Evolutionary conservation across 306 rosid genomes (phyloP).

Genomic region (Trifolium subterraneum): DNA sequence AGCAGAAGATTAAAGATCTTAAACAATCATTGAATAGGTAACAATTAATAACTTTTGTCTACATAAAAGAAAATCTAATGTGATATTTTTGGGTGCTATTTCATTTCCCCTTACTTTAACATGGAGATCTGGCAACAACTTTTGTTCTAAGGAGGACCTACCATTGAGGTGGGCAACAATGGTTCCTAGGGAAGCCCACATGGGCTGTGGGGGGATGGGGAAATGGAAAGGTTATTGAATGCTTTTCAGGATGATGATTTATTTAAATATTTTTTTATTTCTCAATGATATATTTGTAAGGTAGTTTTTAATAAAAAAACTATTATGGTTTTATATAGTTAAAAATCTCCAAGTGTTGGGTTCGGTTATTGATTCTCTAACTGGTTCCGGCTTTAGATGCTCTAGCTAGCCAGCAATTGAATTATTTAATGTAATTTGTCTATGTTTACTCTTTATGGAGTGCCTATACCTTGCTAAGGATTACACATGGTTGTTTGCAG

Average conservation of each 20-base stretch:
- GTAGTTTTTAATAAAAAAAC: not conserved
- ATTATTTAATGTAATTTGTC: not conserved
- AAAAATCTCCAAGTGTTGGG: not conserved
- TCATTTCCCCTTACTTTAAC: conserved; percentile 16
- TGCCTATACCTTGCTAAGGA: conserved; percentile 32
- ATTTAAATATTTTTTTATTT: not conserved
- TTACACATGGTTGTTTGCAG: conserved; percentile 65
- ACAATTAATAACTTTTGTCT: conserved; percentile 20
- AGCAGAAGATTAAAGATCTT: conserved; percentile 60
- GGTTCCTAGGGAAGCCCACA: not conserved
- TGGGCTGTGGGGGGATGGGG: not conserved
- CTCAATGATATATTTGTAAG: not conserved
- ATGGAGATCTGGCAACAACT: not conserved
- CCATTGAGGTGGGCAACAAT: not conserved
- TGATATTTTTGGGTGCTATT: conserved; percentile 12
- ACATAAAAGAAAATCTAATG: not conserved
- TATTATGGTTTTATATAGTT: not conserved
- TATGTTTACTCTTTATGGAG: not conserved
- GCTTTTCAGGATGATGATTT: not conserved
- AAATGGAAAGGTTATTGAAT: not conserved
- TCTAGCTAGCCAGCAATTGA: not conserved
- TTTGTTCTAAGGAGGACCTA: not conserved
- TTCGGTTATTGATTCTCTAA: not conserved
- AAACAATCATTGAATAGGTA: conserved; percentile 74
- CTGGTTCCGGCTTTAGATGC: conserved; percentile 10